phyloP scores from a whole-genome alignment of 2,329 filamentous ascomycete genomes.

The Penicillium crustosum region DNA sequence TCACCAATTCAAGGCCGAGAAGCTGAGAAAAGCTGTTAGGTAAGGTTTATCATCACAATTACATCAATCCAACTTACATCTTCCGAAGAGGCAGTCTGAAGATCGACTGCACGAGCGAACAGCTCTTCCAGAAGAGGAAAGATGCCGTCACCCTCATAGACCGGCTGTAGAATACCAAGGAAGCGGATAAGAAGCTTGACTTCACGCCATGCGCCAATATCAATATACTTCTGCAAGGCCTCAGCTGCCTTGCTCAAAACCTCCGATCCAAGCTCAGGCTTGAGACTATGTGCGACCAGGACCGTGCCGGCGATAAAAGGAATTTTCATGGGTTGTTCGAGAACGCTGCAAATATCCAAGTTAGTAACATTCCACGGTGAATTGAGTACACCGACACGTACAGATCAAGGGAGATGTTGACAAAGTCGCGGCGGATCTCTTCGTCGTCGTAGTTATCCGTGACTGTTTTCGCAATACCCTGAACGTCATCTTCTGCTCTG shows the following conservation, averaged over 20 bases:
- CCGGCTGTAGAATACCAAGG: constrained; percentile 77
- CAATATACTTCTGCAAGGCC: constrained; percentile 66
- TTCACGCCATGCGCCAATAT: constrained; percentile 77
- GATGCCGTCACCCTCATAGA: constrained; percentile 79
- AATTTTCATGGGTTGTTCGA: constrained; percentile 97
- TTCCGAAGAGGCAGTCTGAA: constrained; percentile 89
- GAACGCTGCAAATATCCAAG: constrained; percentile 48
- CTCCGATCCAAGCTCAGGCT: constrained; percentile 70
- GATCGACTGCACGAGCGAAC: constrained; percentile 85
- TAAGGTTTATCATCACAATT: neutral
- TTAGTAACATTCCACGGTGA: constrained; percentile 5
- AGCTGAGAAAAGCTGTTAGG: constrained; percentile 44
- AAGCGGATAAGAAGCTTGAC: constrained; percentile 91
- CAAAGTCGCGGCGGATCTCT: constrained; percentile 70
- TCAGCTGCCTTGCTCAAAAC: constrained; percentile 64
- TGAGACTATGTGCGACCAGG: constrained; percentile 74
- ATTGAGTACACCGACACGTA: constrained; percentile 36
- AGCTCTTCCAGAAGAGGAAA: constrained; percentile 84
- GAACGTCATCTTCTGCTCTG: constrained; percentile 75
- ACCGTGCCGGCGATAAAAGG: constrained; percentile 86
- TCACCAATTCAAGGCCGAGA: constrained; percentile 79
- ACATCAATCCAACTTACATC: constrained; percentile 62
- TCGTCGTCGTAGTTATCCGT: constrained; percentile 84
- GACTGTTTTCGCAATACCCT: constrained; percentile 71
- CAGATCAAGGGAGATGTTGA: constrained; percentile 73